Percentiles rank a stretch among this genome's conserved stretches.
phyloP scores from a whole-genome alignment of 306 rosid genomes.

The Fagus crenata region DNA sequence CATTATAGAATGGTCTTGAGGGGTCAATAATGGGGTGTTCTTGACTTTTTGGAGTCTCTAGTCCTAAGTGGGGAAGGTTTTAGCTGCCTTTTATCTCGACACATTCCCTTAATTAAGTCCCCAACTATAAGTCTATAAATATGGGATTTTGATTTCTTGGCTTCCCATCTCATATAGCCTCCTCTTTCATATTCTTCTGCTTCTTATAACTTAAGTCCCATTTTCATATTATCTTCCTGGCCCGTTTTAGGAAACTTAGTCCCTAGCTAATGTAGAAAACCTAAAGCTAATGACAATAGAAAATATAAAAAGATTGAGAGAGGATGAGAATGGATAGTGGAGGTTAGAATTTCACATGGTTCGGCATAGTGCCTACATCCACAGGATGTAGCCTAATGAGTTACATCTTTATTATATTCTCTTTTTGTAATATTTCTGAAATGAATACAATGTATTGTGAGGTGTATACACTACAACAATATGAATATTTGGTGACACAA shows the following conservation, averaged over 20 bases:
- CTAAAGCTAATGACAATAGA: too few relatives aligned
- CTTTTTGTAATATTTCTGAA: too few relatives aligned
- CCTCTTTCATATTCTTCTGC: neutral
- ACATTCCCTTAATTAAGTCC: conserved; percentile 5
- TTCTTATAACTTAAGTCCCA: conserved; percentile 17
- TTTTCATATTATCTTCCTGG: neutral
- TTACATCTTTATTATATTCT: too few relatives aligned
- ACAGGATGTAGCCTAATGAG: too few relatives aligned
- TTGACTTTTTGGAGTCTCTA: neutral
- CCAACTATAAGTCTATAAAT: conserved; percentile 47
- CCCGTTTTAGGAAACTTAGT: neutral
- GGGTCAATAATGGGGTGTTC: neutral
- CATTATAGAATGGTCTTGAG: neutral
- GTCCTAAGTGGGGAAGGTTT: conserved; percentile 34
- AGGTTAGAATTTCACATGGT: too few relatives aligned
- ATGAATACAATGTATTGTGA: too few relatives aligned
- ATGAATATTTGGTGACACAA: too few relatives aligned
- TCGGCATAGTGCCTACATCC: too few relatives aligned
- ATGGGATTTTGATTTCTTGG: conserved; percentile 26
- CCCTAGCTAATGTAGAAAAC: neutral
- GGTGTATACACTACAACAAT: too few relatives aligned
- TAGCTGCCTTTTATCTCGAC: conserved; percentile 24
- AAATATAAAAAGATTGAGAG: too few relatives aligned
- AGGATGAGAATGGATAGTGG: too few relatives aligned
- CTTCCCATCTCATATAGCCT: conserved; percentile 33